Evolutionary conservation across 1,139 yeast genomes (phyloP).

Genomic region (Debaryomyces subglobosus): DNA sequence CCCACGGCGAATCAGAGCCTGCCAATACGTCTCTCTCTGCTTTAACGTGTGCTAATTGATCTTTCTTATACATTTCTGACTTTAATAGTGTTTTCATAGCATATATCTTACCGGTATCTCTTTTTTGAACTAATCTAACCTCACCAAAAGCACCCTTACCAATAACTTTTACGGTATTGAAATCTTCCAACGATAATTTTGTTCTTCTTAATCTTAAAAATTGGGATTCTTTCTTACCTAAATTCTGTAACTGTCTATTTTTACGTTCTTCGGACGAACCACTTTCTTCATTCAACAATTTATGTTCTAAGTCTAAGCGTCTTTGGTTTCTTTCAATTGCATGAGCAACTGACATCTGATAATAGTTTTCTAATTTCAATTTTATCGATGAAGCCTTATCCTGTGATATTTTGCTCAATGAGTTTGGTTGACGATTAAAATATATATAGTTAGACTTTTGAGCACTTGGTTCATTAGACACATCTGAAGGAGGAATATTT

Average conservation of each 20-base stretch:
- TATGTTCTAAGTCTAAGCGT: slow-evolving; percentile 71
- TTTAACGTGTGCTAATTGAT: slow-evolving; percentile 81
- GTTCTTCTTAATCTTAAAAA: slow-evolving; percentile 76
- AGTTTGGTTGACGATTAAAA: slow-evolving; percentile 86
- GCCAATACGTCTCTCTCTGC: slow-evolving; percentile 87
- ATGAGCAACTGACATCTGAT: slow-evolving; percentile 75
- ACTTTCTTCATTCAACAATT: slow-evolving; percentile 63
- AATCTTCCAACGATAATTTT: slow-evolving; percentile 72
- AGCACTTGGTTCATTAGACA: neutral
- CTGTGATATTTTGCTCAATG: slow-evolving; percentile 63
- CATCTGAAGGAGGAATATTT: neutral
- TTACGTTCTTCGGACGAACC: slow-evolving; percentile 69
- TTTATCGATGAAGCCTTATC: slow-evolving; percentile 77
- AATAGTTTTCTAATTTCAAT: slow-evolving; percentile 70
- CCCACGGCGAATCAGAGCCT: slow-evolving; percentile 88
- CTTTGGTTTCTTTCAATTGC: slow-evolving; percentile 84
- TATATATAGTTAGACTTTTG: slow-evolving; percentile 54
- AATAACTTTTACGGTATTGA: slow-evolving; percentile 76
- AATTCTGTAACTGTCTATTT: slow-evolving; percentile 67
- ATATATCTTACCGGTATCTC: slow-evolving; percentile 79
- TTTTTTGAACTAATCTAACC: slow-evolving; percentile 79
- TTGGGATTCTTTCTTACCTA: slow-evolving; percentile 79
- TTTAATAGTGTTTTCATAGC: slow-evolving; percentile 83
- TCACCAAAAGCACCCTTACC: slow-evolving; percentile 91
- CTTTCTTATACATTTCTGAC: slow-evolving; percentile 82